phyloP scores from a whole-genome alignment of 148 eudicot genomes.

The Rhododendron henanense region DNA sequence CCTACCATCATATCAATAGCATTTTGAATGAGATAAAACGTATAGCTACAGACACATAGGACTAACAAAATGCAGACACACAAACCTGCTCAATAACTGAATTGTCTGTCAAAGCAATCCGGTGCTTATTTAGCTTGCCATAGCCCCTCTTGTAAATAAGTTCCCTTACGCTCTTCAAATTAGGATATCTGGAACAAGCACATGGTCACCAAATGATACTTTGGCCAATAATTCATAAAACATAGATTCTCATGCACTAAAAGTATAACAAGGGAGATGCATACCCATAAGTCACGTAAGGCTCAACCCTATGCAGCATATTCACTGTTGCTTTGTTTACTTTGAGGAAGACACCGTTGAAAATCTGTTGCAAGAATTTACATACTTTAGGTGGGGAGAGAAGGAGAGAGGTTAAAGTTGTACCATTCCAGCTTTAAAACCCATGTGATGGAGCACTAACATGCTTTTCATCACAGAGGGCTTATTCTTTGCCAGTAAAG shows the following conservation, averaged over 20 bases:
- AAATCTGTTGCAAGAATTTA: constrained; percentile 43
- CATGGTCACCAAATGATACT: background rate
- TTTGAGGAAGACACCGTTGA: constrained; percentile 81
- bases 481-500: background rate
- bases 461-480: background rate
- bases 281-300: constrained; percentile 83
- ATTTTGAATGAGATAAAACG: background rate
- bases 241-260: background rate
- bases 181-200: constrained; percentile 51
- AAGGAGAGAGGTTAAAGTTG: too few species aligned
- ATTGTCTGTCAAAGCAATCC: constrained; percentile 71
- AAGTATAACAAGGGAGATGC: background rate
- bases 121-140: constrained; percentile 73
- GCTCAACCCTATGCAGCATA: constrained; percentile 88
- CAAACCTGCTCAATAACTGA: constrained; percentile 60
- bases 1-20: constrained; percentile 18
- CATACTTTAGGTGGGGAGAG: too few species aligned
- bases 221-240: background rate
- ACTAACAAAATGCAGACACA: constrained; percentile 1
- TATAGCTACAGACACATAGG: background rate
- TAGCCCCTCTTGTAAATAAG: constrained; percentile 80
- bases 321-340: constrained; percentile 80
- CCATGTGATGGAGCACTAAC: background rate
- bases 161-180: constrained; percentile 77
- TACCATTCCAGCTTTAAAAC: background rate